phyloP scores from a whole-genome alignment of 1,139 yeast genomes.

The Lizanozyma gosingica region DNA sequence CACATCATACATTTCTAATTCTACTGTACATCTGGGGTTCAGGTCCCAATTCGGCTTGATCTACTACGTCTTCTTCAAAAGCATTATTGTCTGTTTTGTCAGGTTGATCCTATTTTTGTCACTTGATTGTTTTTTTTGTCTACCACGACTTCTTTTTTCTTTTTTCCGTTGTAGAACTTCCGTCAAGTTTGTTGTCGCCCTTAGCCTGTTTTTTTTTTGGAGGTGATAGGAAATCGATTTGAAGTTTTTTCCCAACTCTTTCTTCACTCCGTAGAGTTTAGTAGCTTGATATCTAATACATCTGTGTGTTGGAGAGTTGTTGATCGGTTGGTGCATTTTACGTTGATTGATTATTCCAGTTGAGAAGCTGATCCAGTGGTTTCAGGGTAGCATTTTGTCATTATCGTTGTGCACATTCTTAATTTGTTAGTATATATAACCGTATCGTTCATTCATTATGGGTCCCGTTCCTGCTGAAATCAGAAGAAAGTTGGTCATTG shows the following conservation, averaged over 20 bases:
- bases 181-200: not conserved
- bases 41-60: too few relatives aligned
- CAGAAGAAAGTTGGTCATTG: constrained; percentile 75
- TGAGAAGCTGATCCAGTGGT: not conserved
- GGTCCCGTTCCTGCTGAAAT: constrained; percentile 54
- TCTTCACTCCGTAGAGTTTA: not conserved
- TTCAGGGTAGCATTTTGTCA: not conserved
- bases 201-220: not conserved
- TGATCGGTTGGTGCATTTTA: not conserved
- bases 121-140: not conserved
- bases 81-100: too few relatives aligned
- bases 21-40: too few relatives aligned
- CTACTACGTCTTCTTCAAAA: too few relatives aligned
- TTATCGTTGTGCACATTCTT: not conserved
- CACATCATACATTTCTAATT: too few relatives aligned
- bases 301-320: not conserved
- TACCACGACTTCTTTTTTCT: not conserved
- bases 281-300: not conserved
- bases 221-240: not conserved
- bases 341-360: not conserved
- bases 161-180: not conserved
- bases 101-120: not conserved
- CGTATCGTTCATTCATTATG: constrained; percentile 21
- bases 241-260: not conserved
- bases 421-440: not conserved